These are phyloP conservation scores for Fibroporia radiculosa DNA, from an alignment of 768 basidiomycete genomes.

Conservation along the genomic window DNA sequence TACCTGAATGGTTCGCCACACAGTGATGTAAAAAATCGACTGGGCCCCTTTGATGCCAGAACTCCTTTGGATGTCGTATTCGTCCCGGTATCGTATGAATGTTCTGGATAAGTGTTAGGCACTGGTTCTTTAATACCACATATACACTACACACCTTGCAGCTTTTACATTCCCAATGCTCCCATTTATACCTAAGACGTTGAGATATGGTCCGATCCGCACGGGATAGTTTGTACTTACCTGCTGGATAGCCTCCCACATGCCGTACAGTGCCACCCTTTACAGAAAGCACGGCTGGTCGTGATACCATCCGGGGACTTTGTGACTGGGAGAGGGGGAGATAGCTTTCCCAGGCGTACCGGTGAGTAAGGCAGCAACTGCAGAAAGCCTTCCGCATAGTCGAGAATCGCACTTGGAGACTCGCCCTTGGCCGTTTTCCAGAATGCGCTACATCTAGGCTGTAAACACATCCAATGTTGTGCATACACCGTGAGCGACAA, in stretches of 20 bases:
- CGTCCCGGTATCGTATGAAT: conserved; percentile 14
- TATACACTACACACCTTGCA: conserved; percentile 40
- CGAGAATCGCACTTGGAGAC: conserved; percentile 28
- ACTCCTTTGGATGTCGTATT: conserved; percentile 27
- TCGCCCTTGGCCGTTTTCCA: conserved; percentile 31
- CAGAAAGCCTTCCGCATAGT: conserved; percentile 44
- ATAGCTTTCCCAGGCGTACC: conserved; percentile 30
- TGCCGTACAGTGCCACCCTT: conserved; percentile 58
- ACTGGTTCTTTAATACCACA: not conserved
- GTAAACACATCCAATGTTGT: conserved; percentile 57
- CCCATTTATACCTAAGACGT: conserved; percentile 59
- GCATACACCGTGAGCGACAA: conserved; percentile 33
- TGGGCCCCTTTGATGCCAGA: conserved; percentile 24
- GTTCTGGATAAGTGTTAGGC: conserved; percentile 2
- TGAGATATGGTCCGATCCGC: not conserved
- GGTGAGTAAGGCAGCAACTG: conserved; percentile 22
- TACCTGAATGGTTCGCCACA: conserved; percentile 15
- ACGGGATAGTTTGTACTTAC: conserved; percentile 29
- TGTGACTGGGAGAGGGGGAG: conserved; percentile 26
- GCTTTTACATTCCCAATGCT: conserved; percentile 58
- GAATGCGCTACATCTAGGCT: conserved; percentile 47
- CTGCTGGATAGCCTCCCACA: conserved; percentile 74
- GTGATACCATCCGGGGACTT: conserved; percentile 28
- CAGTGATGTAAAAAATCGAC: conserved; percentile 7
- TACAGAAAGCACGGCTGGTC: conserved; percentile 48